Conservation (phyloP, 805 yeast genomes). For the Wickerhamomyces alni region DNA sequence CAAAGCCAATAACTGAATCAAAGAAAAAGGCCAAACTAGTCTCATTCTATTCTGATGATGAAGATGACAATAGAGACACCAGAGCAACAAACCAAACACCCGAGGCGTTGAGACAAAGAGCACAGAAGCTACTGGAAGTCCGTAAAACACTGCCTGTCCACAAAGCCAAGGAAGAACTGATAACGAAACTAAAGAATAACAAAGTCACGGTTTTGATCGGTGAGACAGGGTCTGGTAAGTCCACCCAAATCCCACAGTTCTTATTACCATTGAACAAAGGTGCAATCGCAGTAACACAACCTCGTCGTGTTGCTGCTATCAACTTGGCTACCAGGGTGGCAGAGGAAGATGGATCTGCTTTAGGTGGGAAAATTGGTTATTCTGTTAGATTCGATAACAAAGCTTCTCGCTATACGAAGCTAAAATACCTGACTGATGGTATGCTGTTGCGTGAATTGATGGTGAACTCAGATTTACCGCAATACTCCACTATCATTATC, state of each 20-base stretch:
- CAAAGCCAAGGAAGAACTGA: constrained; percentile 58
- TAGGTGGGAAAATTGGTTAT: constrained; percentile 87
- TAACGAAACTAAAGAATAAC: constrained; percentile 45
- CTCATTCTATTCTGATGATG: constrained; percentile 32
- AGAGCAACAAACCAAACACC: constrained; percentile 10
- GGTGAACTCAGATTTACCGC: constrained; percentile 57
- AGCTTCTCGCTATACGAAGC: constrained; percentile 50
- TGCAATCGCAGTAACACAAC: constrained; percentile 88
- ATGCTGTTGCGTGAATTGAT: constrained; percentile 90
- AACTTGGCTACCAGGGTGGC: constrained; percentile 90
- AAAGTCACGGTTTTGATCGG: constrained; percentile 83
- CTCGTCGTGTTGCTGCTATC: constrained; percentile 96
- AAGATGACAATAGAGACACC: constrained; percentile 23
- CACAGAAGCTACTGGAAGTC: constrained; percentile 40
- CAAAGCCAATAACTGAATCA: constrained; percentile 3
- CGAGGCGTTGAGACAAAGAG: constrained; percentile 28
- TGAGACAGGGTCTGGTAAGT: constrained; percentile 97
- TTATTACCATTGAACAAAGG: constrained; percentile 47
- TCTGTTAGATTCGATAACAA: constrained; percentile 86
- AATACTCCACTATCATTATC: constrained; percentile 71
- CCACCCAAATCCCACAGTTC: constrained; percentile 94
- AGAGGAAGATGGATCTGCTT: constrained; percentile 69
- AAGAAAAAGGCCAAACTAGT: constrained; percentile 24
- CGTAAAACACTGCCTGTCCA: constrained; percentile 70
- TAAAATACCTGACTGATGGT: constrained; percentile 94